Base-by-base conservation (phyloP, 108 stramenopile genomes). In the Skeletonema costatum region DNA sequence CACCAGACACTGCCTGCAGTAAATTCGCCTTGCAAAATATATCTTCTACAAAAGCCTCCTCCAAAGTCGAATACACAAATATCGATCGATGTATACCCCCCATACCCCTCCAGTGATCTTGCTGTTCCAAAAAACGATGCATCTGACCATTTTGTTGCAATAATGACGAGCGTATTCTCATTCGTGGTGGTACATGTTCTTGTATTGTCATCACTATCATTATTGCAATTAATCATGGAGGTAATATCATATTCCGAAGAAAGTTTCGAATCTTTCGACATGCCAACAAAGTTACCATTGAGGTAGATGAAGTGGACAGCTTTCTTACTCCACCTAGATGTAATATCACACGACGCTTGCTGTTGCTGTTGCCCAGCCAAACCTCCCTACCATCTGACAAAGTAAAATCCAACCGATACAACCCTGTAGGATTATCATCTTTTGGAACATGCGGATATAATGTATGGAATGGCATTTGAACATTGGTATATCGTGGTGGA, bases 81-180 rank as follows among this genome's bases (percentile, higher is more conserved):
- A 99, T 95, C 25, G 89, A 90, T 21, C 98, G 92, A 75, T 97
- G 91, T 2, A 98, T 77, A 7, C 98, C 98, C 42, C 88, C 94
- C 87, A 98, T 90, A 85, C 97, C 97, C 51, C 80, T 62, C 98
- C 98, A 98, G 74, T 98, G 97, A 85, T 99, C 97, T 81, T 97
- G 97, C 72, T 97, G 95, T 83, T 97, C 97, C 4, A 96, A 62
- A 62, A 61, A 94, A 97, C 32, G 85, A 87, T 10, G 92, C 94
- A 86, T 96, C 95, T 33, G 89, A 92, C 92, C 92, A 97, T 19
- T 96, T 86, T 29, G 77, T 63, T n/a, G 91, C 91, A 63, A 94
- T 83, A 2, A 96, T 70, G 19, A 83, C 74, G 19, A 97, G 67
- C 5, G 71, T 38, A 44, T 77, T 77, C 11, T 67, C 42, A 25